Percentiles rank a stretch among this genome's conserved stretches.
These are phyloP conservation scores for Phytophthora crassamura DNA, from an alignment of 352 stramenopile genomes.

Conservation along the genomic window DNA sequence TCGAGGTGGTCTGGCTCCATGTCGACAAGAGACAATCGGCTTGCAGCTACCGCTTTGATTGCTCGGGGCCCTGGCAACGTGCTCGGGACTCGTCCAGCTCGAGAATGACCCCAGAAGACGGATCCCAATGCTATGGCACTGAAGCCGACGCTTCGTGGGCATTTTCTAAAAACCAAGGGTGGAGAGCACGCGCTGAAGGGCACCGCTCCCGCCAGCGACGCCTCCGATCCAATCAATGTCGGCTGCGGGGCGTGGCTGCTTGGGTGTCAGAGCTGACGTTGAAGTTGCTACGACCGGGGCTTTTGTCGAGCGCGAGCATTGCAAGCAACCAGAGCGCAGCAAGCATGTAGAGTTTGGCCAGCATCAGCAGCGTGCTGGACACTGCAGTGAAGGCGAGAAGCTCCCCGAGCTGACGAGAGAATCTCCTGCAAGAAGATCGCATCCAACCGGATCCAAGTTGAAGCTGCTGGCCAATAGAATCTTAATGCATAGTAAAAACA, in stretches of 20 bases:
- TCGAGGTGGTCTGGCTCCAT: constrained; percentile 55
- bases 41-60: neutral
- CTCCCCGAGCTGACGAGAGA: no score
- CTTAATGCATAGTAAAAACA: constrained; percentile 3
- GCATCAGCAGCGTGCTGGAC: neutral
- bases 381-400: no score
- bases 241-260: no score
- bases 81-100: constrained; percentile 26
- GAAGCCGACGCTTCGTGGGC: constrained; percentile 25
- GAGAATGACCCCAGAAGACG: constrained; percentile 25
- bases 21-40: neutral
- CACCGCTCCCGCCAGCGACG: constrained; percentile 5
- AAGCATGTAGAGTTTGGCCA: neutral
- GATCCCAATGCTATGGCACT: constrained; percentile 23
- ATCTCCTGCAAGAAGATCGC: no score
- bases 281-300: constrained; percentile 2
- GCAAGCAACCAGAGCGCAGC: no score
- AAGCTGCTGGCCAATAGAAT: constrained; percentile 27
- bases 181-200: neutral
- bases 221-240: constrained; percentile 3
- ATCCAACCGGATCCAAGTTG: constrained; percentile 25
- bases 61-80: neutral
- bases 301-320: no score
- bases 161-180: constrained; percentile 36
- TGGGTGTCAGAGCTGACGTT: neutral